phyloP scores from a whole-genome alignment of 2,329 filamentous ascomycete species.

The Penicillium sp. region DNA sequence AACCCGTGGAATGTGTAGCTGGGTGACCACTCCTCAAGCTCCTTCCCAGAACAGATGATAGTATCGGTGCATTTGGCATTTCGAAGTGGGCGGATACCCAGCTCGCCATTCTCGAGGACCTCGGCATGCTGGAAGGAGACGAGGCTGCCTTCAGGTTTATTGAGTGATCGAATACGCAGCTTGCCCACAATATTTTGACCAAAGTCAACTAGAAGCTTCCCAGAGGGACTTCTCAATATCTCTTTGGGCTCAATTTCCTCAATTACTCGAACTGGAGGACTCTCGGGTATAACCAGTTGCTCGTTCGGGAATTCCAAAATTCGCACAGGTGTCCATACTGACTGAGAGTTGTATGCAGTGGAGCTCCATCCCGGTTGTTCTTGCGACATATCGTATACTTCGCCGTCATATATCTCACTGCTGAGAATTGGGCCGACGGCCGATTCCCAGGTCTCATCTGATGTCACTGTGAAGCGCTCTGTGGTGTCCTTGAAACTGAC shows the following conservation, averaged over 20 bases:
- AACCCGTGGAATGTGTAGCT: slow-evolving; percentile 57
- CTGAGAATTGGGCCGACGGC: slow-evolving; percentile 19
- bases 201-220: slow-evolving; percentile 57
- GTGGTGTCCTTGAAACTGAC: slow-evolving; percentile 13
- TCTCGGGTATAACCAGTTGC: slow-evolving; percentile 43
- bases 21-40: slow-evolving; percentile 43
- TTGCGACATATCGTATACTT: slow-evolving; percentile 49
- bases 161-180: slow-evolving; percentile 38
- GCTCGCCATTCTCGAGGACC: slow-evolving; percentile 53
- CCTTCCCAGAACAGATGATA: slow-evolving; percentile 34
- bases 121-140: slow-evolving; percentile 53
- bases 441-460: slow-evolving; percentile 27
- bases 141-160: slow-evolving; percentile 12
- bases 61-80: slow-evolving; percentile 46
- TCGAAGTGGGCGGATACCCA: slow-evolving; percentile 47
- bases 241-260: slow-evolving; percentile 31
- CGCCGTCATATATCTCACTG: slow-evolving; percentile 56
- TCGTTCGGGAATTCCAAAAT: slow-evolving; percentile 32
- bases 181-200: slow-evolving; percentile 61
- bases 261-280: slow-evolving; percentile 47
- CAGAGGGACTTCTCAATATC: slow-evolving; percentile 32
- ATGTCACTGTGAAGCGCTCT: slow-evolving; percentile 8
- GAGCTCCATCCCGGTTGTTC: slow-evolving; percentile 25
- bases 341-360: neutral
- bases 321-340: slow-evolving; percentile 30